These are phyloP conservation scores for Hapsidospora chrysogenum DNA, from an alignment of 495 filamentous ascomycete species.

Conservation along the genomic window DNA sequence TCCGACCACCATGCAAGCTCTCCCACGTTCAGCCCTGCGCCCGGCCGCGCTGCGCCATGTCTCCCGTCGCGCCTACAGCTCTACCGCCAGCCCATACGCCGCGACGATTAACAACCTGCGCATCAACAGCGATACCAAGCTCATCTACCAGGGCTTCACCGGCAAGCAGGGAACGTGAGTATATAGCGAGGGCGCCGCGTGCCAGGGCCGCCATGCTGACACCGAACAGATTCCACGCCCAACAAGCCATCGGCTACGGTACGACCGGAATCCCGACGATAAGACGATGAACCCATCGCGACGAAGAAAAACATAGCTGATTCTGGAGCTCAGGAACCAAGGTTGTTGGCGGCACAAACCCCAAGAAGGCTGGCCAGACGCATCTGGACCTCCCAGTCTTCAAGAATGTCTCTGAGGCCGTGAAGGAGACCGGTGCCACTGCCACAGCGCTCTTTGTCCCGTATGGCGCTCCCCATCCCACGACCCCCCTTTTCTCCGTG, in stretches of 20 bases:
- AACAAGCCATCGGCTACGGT: slow-evolving; percentile 98
- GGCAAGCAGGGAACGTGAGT: slow-evolving; percentile 98
- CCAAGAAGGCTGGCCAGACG: slow-evolving; percentile 84
- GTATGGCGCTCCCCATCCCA: too few relatives aligned
- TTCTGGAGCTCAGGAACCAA: slow-evolving; percentile 63
- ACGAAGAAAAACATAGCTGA: too few relatives aligned
- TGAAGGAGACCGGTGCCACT: slow-evolving; percentile 78
- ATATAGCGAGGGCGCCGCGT: not conserved
- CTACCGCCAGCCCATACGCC: slow-evolving; percentile 53
- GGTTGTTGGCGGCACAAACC: slow-evolving; percentile 95
- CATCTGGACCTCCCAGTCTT: slow-evolving; percentile 94
- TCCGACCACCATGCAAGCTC: slow-evolving; percentile 26
- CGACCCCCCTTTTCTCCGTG: too few relatives aligned
- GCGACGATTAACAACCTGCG: slow-evolving; percentile 78
- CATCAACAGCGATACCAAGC: slow-evolving; percentile 81
- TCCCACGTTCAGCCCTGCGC: slow-evolving; percentile 14
- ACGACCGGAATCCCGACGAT: slow-evolving; percentile 12
- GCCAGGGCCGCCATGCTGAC: not conserved
- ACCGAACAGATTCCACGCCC: slow-evolving; percentile 70
- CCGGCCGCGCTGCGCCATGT: slow-evolving; percentile 20
- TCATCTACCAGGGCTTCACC: slow-evolving; percentile 95
- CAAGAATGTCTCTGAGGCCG: slow-evolving; percentile 70
- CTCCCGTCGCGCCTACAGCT: slow-evolving; percentile 51
- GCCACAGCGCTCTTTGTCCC: slow-evolving; percentile 97
- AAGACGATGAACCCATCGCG: too few relatives aligned